Percentiles rank a stretch among this genome's conserved stretches.
phyloP scores from a whole-genome alignment of 768 basidiomycete species.

The Hypsizygus marmoreus region DNA sequence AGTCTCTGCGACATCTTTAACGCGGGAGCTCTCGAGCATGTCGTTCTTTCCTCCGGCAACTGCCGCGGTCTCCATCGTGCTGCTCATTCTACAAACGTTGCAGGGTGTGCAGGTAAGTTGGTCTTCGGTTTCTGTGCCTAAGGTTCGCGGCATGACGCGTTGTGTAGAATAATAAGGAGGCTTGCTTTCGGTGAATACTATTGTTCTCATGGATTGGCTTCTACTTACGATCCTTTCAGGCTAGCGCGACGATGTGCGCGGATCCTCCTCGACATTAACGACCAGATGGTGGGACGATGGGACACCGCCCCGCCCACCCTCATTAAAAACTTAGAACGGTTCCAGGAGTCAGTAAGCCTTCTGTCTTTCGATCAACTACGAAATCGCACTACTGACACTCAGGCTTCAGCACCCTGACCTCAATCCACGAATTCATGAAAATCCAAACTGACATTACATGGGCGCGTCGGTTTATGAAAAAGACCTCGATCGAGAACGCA shows the following conservation, averaged over 20 bases:
- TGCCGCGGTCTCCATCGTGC: slow-evolving; percentile 39
- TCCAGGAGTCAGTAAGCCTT: slow-evolving; percentile 35
- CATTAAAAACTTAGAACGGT: slow-evolving; percentile 39
- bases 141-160: too few species aligned
- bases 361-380: too few species aligned
- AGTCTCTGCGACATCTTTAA: slow-evolving; percentile 15
- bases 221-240: slow-evolving; percentile 4
- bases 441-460: slow-evolving; percentile 40
- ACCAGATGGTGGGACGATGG: slow-evolving; percentile 47
- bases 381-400: too few species aligned
- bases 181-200: slow-evolving; percentile 31
- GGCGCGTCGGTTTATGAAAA: slow-evolving; percentile 41
- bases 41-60: slow-evolving; percentile 42
- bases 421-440: slow-evolving; percentile 42
- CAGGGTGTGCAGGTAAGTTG: slow-evolving; percentile 23
- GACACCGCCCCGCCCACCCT: slow-evolving; percentile 42
- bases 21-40: slow-evolving; percentile 24
- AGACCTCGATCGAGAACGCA: slow-evolving; percentile 40
- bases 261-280: slow-evolving; percentile 43
- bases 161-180: slow-evolving; percentile 38
- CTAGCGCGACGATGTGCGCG: slow-evolving; percentile 41
- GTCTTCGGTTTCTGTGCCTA: neutral
- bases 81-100: slow-evolving; percentile 47
- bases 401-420: slow-evolving; percentile 35
- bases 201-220: neutral